Base-by-base conservation (phyloP, 2,329 filamentous ascomycete species). In the Talaromyces pinophilus region DNA sequence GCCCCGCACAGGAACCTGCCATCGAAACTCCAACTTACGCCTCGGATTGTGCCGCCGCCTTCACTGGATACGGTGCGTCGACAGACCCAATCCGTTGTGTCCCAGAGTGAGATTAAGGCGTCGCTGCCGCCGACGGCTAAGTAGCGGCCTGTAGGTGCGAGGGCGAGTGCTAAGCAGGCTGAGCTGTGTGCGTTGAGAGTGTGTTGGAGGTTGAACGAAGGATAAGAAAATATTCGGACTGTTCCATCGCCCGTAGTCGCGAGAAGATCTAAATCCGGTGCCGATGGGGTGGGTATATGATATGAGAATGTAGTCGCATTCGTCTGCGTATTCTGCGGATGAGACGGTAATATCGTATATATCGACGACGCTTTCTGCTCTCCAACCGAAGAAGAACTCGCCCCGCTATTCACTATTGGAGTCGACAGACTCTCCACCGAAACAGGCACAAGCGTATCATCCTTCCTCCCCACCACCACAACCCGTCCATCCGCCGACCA, bases 21-120 rank as follows among this genome's bases (percentile, higher is more conserved):
- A 68, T 84, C 82, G 70, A 82, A 84, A 68, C 81, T 83, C 79
- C 82, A 84, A 70, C 81, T 82, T 8, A 84, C 76, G 25, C 80
- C 81, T 35, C 79, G 79, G 33, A 84, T 78, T 1, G 79, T 79
- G 5, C 82, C 82, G 30, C 79, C 79, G 48, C 78, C 79, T 46
- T 75, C 72, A 54, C 79, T 82, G 1, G 80, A 81, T 8, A 83
- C 72, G 0, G 82, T 83, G 46, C 82, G 80, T 30, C 77, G 78
- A 68, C 82, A 83, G 62, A 83, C 79, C 82, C 82, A 84, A 70
- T 84, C 82, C 2, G 77, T 81, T 4, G 82, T 84, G 71, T 84
- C 82, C 81, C 82, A 84, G 35, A 84, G 78, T 13, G 81, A 82
- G 59, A 84, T 82, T 38, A 84, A 75, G 11, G 82, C 80, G 71